A percentile compares a stretch with the other conserved stretches of the same genome.
These are phyloP conservation scores for Trifolium fragiferum DNA, from an alignment of 306 rosid genomes.

Conservation along the genomic window DNA sequence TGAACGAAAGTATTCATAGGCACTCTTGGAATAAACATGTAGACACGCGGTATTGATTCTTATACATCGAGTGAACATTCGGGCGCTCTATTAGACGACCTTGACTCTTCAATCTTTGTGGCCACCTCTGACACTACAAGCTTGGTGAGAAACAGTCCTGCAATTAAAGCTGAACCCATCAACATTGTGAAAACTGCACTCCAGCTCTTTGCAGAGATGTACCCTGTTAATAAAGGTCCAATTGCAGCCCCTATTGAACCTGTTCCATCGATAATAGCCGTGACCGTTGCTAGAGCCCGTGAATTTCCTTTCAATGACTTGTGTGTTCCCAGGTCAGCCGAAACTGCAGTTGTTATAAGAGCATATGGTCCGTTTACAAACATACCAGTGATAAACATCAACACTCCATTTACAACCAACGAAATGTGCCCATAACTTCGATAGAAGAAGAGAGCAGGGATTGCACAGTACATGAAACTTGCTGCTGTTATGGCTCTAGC, in stretches of 20 bases:
- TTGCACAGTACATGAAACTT: constrained; percentile 98
- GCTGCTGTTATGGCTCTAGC: constrained; percentile 99
- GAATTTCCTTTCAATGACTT: constrained; percentile 84
- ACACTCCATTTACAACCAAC: constrained; percentile 53
- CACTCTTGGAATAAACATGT: constrained; percentile 30
- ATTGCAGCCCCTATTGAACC: constrained; percentile 98
- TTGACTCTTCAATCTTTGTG: constrained; percentile 72
- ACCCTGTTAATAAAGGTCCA: constrained; percentile 90
- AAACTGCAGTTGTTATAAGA: constrained; percentile 95
- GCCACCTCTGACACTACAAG: constrained; percentile 82
- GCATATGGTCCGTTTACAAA: constrained; percentile 97
- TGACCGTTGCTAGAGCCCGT: constrained; percentile 91
- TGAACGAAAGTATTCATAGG: constrained; percentile 38
- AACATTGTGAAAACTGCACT: constrained; percentile 86
- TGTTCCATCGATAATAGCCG: constrained; percentile 95
- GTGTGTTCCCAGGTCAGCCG: constrained; percentile 97
- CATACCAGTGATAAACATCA: constrained; percentile 93
- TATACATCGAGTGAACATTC: constrained; percentile 50
- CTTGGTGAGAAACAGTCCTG: constrained; percentile 88
- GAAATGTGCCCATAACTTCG: constrained; percentile 78
- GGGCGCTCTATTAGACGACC: constrained; percentile 48
- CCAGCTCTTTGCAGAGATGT: constrained; percentile 87
- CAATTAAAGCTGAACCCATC: constrained; percentile 86
- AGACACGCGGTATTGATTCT: background rate
- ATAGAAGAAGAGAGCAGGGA: constrained; percentile 89